Conservation (phyloP, 371 early-diverging fungal species). For the Chytridium lagenaria region DNA sequence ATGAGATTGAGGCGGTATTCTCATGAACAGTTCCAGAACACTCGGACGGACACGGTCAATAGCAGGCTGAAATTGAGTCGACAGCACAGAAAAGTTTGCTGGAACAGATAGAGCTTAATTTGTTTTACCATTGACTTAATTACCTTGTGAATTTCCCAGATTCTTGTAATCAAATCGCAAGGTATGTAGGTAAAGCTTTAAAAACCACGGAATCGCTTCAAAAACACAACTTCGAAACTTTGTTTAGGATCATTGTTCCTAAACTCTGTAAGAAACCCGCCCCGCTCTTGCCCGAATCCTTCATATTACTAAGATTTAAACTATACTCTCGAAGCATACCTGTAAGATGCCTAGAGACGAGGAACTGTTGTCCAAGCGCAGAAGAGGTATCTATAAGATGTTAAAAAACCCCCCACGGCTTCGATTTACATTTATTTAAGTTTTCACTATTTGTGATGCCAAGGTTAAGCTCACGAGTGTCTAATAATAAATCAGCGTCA, state of each 20-base stretch:
- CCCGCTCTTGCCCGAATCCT: conserved; percentile 82
- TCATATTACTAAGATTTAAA: conserved; percentile 64
- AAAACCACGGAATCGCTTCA: conserved; percentile 90
- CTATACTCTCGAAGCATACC: background rate
- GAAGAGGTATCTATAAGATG: background rate
- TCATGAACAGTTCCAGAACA: conserved; percentile 75
- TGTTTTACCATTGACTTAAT: background rate
- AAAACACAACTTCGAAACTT: conserved; percentile 65
- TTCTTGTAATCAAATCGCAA: conserved; percentile 47
- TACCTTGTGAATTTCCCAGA: background rate
- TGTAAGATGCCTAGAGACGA: conserved; percentile 10
- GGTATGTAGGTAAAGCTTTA: conserved; percentile 89
- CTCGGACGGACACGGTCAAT: conserved; percentile 74
- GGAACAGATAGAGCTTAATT: background rate
- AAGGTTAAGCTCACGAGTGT: background rate
- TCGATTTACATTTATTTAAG: background rate
- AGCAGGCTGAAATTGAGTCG: conserved; percentile 39
- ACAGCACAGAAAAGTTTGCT: background rate
- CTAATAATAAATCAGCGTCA: conserved; percentile 2
- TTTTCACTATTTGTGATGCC: background rate
- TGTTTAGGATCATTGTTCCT: conserved; percentile 62
- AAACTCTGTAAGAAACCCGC: conserved; percentile 78
- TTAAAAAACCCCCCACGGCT: background rate
- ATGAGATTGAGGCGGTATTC: conserved; percentile 70
- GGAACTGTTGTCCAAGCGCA: background rate